Percentiles rank a stretch among this genome's conserved stretches.
Conservation (phyloP, 1,139 yeast species). For the Insectozyma bohioensis region DNA sequence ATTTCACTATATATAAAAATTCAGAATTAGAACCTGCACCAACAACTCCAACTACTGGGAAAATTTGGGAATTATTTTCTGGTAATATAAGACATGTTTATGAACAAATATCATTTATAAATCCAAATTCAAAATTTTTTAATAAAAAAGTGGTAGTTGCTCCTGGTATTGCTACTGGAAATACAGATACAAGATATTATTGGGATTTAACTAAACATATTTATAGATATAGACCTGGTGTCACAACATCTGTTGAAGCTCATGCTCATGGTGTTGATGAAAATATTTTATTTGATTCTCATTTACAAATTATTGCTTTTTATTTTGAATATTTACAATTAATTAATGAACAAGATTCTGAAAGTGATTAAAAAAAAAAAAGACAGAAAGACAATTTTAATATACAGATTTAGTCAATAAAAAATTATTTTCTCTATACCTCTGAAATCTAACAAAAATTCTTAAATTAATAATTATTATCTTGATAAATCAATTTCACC, state of each 20-base stretch:
- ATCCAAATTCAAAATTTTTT: slow-evolving; percentile 2
- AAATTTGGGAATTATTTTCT: slow-evolving; percentile 53
- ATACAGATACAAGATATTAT: slow-evolving; percentile 42
- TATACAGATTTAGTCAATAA: too few species aligned
- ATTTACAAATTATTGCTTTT: slow-evolving; percentile 28
- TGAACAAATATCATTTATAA: slow-evolving; percentile 40
- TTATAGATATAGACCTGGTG: slow-evolving; percentile 35
- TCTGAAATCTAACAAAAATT: too few species aligned
- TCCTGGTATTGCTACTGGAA: slow-evolving; percentile 37
- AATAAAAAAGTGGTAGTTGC: slow-evolving; percentile 30
- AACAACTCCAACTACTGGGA: slow-evolving; percentile 46
- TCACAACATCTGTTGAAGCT: slow-evolving; percentile 17
- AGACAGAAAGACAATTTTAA: too few species aligned
- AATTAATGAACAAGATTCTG: slow-evolving; percentile 22
- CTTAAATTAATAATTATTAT: too few species aligned
- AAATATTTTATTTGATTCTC: slow-evolving; percentile 26
- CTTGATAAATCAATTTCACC: too few species aligned
- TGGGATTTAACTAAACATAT: slow-evolving; percentile 42
- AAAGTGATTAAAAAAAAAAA: too few species aligned
- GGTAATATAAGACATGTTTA: slow-evolving; percentile 59
- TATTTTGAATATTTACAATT: slow-evolving; percentile 41
- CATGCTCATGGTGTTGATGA: slow-evolving; percentile 39
- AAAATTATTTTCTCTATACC: too few species aligned
- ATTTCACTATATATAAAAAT: slow-evolving; percentile 40
- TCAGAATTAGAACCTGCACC: slow-evolving; percentile 59